Evolutionary conservation across 2,329 filamentous ascomycete species (phyloP).

Genomic region (Claviceps sp.): DNA sequence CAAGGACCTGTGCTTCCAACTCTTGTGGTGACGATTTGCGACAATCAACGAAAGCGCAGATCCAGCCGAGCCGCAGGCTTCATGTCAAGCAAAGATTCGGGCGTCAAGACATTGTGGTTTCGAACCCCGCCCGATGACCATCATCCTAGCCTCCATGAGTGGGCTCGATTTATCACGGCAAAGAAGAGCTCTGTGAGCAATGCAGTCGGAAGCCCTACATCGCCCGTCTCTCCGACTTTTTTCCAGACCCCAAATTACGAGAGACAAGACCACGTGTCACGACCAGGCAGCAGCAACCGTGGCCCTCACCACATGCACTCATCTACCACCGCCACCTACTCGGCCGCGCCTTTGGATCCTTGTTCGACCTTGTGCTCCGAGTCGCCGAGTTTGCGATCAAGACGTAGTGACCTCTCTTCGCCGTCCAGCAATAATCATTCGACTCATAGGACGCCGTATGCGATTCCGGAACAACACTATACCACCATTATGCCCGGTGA

Average conservation of each 20-base stretch:
- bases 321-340: constrained; percentile 32
- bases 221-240: constrained; percentile 40
- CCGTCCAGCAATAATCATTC: constrained; percentile 37
- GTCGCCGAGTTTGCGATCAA: constrained; percentile 47
- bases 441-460: constrained; percentile 23
- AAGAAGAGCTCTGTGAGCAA: constrained; percentile 28
- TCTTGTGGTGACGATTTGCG: constrained; percentile 42
- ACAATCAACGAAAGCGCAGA: constrained; percentile 49
- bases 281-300: constrained; percentile 30
- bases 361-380: constrained; percentile 41
- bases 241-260: constrained; percentile 32
- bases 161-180: constrained; percentile 40
- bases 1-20: constrained; percentile 46
- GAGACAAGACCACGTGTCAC: constrained; percentile 25
- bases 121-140: constrained; percentile 39
- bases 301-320: constrained; percentile 35
- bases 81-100: constrained; percentile 35
- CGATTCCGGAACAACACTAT: constrained; percentile 33
- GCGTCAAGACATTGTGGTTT: constrained; percentile 40
- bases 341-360: constrained; percentile 33
- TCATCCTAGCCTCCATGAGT: constrained; percentile 41
- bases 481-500: constrained; percentile 39
- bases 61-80: constrained; percentile 50
- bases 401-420: constrained; percentile 48
- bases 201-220: constrained; percentile 35